Conservation (phyloP, 2,329 filamentous ascomycete species). For the Fusarium concolor region DNA sequence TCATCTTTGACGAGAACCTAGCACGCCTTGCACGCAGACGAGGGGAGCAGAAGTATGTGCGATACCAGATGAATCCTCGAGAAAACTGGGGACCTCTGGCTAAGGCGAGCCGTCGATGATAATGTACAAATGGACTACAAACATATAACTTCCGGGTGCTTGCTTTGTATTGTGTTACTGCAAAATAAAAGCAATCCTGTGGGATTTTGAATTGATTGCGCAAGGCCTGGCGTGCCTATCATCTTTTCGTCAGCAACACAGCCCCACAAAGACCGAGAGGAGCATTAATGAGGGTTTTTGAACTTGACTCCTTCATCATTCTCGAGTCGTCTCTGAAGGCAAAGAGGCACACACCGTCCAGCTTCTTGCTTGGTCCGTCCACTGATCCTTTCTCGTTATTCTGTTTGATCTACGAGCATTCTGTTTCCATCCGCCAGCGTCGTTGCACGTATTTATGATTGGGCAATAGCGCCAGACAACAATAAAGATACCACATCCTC, state of each 20-base stretch:
- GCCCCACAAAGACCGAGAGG: conserved; percentile 35
- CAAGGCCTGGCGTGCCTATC: conserved; percentile 18
- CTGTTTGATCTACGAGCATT: background rate
- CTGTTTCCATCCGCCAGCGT: background rate
- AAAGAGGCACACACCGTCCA: background rate
- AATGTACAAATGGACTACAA: conserved; percentile 3
- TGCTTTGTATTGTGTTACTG: conserved; percentile 2
- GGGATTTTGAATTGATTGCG: conserved; percentile 15
- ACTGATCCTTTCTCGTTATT: background rate
- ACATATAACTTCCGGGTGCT: background rate
- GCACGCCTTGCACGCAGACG: conserved; percentile 77
- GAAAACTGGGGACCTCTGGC: conserved; percentile 94
- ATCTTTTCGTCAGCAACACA: conserved; percentile 30
- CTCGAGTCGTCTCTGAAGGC: background rate
- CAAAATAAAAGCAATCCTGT: conserved; percentile 17
- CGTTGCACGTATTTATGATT: conserved; percentile 22
- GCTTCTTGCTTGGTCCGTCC: background rate
- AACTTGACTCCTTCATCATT: conserved; percentile 21
- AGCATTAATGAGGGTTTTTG: conserved; percentile 20
- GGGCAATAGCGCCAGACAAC: conserved; percentile 16
- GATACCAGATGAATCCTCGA: conserved; percentile 90
- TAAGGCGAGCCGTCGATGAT: conserved; percentile 61
- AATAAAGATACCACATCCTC: conserved; percentile 28
- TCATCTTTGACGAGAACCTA: conserved; percentile 80
- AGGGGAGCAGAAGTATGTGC: conserved; percentile 75